A percentile compares a stretch with the other conserved stretches of the same genome.
Conservation (phyloP, 768 basidiomycete genomes). For the Macrocybe gigantea region DNA sequence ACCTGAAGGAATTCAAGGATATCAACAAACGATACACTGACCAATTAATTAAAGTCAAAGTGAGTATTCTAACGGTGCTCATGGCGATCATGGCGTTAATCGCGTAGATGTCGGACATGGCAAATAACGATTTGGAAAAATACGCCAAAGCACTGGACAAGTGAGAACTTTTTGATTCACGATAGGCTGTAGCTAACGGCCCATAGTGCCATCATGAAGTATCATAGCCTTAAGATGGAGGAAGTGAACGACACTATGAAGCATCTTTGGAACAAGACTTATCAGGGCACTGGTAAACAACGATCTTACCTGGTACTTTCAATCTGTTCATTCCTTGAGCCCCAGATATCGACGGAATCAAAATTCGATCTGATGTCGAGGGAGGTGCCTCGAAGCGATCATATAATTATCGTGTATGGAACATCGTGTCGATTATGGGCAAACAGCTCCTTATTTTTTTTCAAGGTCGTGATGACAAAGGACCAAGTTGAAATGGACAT, state of each 20-base stretch:
- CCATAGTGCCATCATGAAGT: slow-evolving; percentile 94
- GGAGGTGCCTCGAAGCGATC: slow-evolving; percentile 86
- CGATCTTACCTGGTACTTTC: slow-evolving; percentile 1
- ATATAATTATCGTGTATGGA: slow-evolving; percentile 90
- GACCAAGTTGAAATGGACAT: slow-evolving; percentile 99
- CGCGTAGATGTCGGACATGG: slow-evolving; percentile 90
- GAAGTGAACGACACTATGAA: slow-evolving; percentile 98
- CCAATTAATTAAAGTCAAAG: slow-evolving; percentile 94
- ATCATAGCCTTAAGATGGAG: slow-evolving; percentile 96
- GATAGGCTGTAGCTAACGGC: slow-evolving; percentile 3
- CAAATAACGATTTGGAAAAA: slow-evolving; percentile 95
- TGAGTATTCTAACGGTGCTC: slow-evolving; percentile 19
- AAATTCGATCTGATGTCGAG: slow-evolving; percentile 90
- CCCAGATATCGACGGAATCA: slow-evolving; percentile 95
- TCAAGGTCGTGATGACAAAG: slow-evolving; percentile 97
- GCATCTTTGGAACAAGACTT: slow-evolving; percentile 97
- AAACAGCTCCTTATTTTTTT: slow-evolving; percentile 6
- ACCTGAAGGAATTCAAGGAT: slow-evolving; percentile 82
- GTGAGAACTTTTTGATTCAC: slow-evolving; percentile 36
- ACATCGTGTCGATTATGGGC: slow-evolving; percentile 1
- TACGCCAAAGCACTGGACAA: slow-evolving; percentile 96
- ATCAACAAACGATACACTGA: slow-evolving; percentile 82
- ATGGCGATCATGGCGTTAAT: not conserved
- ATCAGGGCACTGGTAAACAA: slow-evolving; percentile 90
- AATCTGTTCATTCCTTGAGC: not conserved